Conservation (phyloP, 78 protist genomes). For the Dictyostelium capitatum region DNA sequence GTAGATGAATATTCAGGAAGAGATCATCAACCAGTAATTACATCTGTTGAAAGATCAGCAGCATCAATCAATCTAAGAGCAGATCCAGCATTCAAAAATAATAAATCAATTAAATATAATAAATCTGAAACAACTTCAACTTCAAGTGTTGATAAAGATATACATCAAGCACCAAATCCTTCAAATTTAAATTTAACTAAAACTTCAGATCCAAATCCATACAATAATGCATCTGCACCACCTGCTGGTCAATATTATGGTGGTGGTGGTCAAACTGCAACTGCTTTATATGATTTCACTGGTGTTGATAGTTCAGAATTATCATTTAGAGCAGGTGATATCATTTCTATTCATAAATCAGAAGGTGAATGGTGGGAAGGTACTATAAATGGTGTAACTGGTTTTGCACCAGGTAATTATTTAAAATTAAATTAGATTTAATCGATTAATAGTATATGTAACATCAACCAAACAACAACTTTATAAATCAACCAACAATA, state of each 20-base stretch:
- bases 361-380: slow-evolving; percentile 87
- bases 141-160: slow-evolving; percentile 9
- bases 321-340: slow-evolving; percentile 83
- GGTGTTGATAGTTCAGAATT: slow-evolving; percentile 80
- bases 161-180: slow-evolving; percentile 32
- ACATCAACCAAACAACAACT: not conserved
- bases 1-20: slow-evolving; percentile 52
- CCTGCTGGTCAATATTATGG: not conserved
- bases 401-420: slow-evolving; percentile 67
- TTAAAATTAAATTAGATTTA: slow-evolving; percentile 17
- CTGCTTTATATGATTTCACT: slow-evolving; percentile 74
- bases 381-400: slow-evolving; percentile 44
- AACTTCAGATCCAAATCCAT: slow-evolving; percentile 32
- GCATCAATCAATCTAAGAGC: slow-evolving; percentile 68
- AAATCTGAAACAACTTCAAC: slow-evolving; percentile 12
- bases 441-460: not conserved
- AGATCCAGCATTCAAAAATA: slow-evolving; percentile 58
- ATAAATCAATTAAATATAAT: slow-evolving; percentile 24
- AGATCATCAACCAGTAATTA: slow-evolving; percentile 61
- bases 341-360: slow-evolving; percentile 24
- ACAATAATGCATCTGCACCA: slow-evolving; percentile 1
- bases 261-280: slow-evolving; percentile 17
- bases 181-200: slow-evolving; percentile 1
- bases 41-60: slow-evolving; percentile 45
- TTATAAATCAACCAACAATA: not conserved